Evolutionary conservation across 495 filamentous ascomycete genomes (phyloP).

Genomic region (Copromyces sp.): DNA sequence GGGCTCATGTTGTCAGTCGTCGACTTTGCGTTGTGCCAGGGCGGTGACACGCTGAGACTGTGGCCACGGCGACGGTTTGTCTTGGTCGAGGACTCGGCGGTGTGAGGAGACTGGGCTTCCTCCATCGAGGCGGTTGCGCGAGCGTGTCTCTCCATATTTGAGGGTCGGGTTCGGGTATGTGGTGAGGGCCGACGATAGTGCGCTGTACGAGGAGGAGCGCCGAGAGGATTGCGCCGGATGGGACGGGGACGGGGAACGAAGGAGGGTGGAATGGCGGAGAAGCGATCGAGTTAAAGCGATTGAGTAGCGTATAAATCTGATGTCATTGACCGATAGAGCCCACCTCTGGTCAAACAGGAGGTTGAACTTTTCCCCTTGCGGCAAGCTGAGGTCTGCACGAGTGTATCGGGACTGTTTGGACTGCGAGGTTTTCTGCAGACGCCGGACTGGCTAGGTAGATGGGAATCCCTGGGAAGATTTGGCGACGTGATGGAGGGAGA

Average conservation of each 20-base stretch:
- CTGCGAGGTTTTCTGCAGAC: not conserved
- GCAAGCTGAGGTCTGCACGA: not conserved
- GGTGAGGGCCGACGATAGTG: not conserved
- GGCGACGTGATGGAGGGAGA: not conserved
- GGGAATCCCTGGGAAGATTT: not conserved
- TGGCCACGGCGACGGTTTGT: not conserved
- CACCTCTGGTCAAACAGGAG: not conserved
- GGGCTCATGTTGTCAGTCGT: not conserved
- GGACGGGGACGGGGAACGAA: not conserved
- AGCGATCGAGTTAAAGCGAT: not conserved
- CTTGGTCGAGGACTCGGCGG: not conserved
- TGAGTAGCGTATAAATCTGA: not conserved
- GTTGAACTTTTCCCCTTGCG: not conserved
- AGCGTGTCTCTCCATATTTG: not conserved
- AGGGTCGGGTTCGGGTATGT: not conserved
- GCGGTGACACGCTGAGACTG: not conserved
- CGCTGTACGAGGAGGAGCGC: not conserved
- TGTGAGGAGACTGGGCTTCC: not conserved
- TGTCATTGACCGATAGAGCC: not conserved
- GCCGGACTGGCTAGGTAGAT: not conserved
- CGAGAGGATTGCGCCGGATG: not conserved
- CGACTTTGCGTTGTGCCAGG: not conserved
- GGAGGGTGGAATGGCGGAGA: not conserved
- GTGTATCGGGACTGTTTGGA: not conserved
- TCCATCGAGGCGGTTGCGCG: not conserved